These are phyloP conservation scores for Hypomyces rosellus DNA, from an alignment of 2,329 filamentous ascomycete genomes.

Conservation along the genomic window DNA sequence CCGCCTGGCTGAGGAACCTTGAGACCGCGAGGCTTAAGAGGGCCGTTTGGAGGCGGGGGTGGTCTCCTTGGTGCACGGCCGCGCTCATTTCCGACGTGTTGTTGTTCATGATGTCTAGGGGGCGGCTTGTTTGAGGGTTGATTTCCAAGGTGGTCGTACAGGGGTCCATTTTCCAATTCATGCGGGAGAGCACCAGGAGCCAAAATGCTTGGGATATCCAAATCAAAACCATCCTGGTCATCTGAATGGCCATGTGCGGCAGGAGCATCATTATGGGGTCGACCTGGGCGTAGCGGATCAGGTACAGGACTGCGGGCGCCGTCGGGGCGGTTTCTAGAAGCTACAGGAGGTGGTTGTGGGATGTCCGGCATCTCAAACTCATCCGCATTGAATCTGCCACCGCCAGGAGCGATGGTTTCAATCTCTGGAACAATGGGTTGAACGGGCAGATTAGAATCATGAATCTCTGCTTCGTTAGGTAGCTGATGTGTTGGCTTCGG, in stretches of 20 bases:
- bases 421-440: slow-evolving; percentile 34
- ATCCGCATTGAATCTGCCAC: slow-evolving; percentile 16
- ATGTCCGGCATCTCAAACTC: slow-evolving; percentile 22
- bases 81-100: slow-evolving; percentile 24
- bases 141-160: slow-evolving; percentile 13
- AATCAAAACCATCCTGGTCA: slow-evolving; percentile 27
- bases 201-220: slow-evolving; percentile 27
- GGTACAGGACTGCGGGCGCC: slow-evolving; percentile 17
- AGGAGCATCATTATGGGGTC: slow-evolving; percentile 9
- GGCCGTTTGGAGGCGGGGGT: background rate
- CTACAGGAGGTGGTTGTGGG: slow-evolving; percentile 23
- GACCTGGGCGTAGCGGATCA: slow-evolving; percentile 10
- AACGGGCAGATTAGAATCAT: slow-evolving; percentile 23
- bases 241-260: slow-evolving; percentile 20
- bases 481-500: slow-evolving; percentile 23
- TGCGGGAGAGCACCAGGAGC: slow-evolving; percentile 18
- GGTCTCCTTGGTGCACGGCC: slow-evolving; percentile 30
- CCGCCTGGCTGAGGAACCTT: slow-evolving; percentile 49
- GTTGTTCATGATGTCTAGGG: slow-evolving; percentile 29
- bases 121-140: slow-evolving; percentile 24
- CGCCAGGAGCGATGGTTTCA: slow-evolving; percentile 27
- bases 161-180: slow-evolving; percentile 11
- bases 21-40: slow-evolving; percentile 31
- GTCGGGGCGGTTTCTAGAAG: slow-evolving; percentile 23
- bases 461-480: slow-evolving; percentile 13